These are phyloP conservation scores for Pseudocercospora fijiensis DNA, from an alignment of 2,329 filamentous ascomycete species.

Conservation along the genomic window DNA sequence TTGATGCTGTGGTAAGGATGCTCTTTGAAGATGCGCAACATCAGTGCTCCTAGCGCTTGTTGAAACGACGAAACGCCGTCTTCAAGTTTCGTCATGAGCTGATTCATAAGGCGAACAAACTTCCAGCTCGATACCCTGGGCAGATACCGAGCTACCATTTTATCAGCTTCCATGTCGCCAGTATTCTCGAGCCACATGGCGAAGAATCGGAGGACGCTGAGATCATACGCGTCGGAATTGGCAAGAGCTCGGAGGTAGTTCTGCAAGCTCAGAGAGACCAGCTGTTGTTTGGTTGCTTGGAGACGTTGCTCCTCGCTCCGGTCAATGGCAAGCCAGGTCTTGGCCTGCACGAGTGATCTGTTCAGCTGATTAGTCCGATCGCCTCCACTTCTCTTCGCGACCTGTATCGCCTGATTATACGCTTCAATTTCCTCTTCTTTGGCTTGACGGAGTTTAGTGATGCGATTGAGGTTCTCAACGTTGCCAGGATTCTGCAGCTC, in stretches of 20 bases:
- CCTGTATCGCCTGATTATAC: conserved; percentile 61
- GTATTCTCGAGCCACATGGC: conserved; percentile 91
- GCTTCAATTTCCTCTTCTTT: conserved; percentile 79
- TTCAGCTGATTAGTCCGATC: conserved; percentile 58
- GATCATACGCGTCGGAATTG: conserved; percentile 84
- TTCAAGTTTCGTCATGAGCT: conserved; percentile 88
- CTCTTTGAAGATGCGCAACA: conserved; percentile 81
- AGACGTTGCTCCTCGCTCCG: conserved; percentile 80
- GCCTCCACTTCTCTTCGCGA: conserved; percentile 42
- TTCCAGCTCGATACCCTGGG: conserved; percentile 80
- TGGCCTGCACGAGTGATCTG: conserved; percentile 67
- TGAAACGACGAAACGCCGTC: conserved; percentile 72
- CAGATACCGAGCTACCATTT: conserved; percentile 69
- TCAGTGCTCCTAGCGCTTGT: conserved; percentile 66
- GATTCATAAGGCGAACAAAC: conserved; percentile 90
- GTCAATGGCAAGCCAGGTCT: conserved; percentile 86
- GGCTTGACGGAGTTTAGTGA: conserved; percentile 74
- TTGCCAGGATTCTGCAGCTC: conserved; percentile 85
- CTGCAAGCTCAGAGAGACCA: conserved; percentile 83
- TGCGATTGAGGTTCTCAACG: conserved; percentile 77
- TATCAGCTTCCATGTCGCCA: conserved; percentile 65
- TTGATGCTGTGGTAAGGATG: conserved; percentile 98
- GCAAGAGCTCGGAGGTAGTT: conserved; percentile 86
- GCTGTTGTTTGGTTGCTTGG: conserved; percentile 71
- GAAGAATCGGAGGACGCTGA: conserved; percentile 86